phyloP scores from a whole-genome alignment of 495 filamentous ascomycete species.

The Diplogelasinospora grovesii region DNA sequence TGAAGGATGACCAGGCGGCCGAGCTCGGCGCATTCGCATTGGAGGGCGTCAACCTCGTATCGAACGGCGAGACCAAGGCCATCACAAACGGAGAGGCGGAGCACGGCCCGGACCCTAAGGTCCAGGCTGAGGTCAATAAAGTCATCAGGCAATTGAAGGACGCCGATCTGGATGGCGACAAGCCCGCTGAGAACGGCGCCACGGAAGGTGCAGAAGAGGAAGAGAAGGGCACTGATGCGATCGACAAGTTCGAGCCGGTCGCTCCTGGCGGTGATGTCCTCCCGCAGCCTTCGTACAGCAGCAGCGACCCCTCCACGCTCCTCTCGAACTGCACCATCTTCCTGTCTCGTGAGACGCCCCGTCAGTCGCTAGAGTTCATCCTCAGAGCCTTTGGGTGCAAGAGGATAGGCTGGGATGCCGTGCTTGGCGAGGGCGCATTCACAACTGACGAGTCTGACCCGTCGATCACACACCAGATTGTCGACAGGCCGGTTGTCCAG shows the following conservation, averaged over 20 bases:
- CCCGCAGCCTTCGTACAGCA: slow-evolving; percentile 65
- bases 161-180: slow-evolving; percentile 35
- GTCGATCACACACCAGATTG: slow-evolving; percentile 90
- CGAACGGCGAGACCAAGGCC: slow-evolving; percentile 41
- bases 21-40: slow-evolving; percentile 89
- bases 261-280: slow-evolving; percentile 78
- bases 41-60: slow-evolving; percentile 59
- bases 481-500: slow-evolving; percentile 73
- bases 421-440: slow-evolving; percentile 85
- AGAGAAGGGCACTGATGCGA: slow-evolving; percentile 51
- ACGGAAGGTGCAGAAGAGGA: slow-evolving; percentile 45
- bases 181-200: slow-evolving; percentile 33
- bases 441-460: slow-evolving; percentile 81
- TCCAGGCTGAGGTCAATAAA: slow-evolving; percentile 51
- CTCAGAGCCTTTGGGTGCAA: slow-evolving; percentile 93
- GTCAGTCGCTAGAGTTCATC: slow-evolving; percentile 87
- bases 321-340: slow-evolving; percentile 87
- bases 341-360: slow-evolving; percentile 87
- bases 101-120: slow-evolving; percentile 41
- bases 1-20: slow-evolving; percentile 79
- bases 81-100: slow-evolving; percentile 44
- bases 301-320: slow-evolving; percentile 53
- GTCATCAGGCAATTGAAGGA: slow-evolving; percentile 46
- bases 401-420: slow-evolving; percentile 86
- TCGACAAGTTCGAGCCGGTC: slow-evolving; percentile 81